Evolutionary conservation across 805 yeast genomes (phyloP).

Genomic region (Lipomyces kockii): DNA sequence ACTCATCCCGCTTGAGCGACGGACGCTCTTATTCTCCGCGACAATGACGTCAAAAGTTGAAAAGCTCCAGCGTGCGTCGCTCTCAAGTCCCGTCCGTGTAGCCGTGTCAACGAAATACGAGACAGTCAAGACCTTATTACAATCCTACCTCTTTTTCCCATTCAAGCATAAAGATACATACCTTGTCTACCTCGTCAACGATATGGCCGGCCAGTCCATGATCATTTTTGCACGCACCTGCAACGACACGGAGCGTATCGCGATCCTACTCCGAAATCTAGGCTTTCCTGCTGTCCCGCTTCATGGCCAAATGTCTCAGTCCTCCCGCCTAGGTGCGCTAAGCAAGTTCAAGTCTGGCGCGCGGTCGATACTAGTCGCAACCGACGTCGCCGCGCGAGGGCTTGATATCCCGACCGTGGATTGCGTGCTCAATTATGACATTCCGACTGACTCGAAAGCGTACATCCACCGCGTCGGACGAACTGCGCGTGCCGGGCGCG

Average conservation of each 20-base stretch:
- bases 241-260: conserved; percentile 91
- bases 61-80: conserved; percentile 90
- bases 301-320: conserved; percentile 88
- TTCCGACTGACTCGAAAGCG: conserved; percentile 96
- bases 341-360: conserved; percentile 90
- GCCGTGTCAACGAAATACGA: conserved; percentile 87
- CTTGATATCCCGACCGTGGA: conserved; percentile 98
- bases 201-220: conserved; percentile 79
- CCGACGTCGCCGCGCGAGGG: conserved; percentile 99
- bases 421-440: conserved; percentile 94
- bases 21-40: conserved; percentile 91
- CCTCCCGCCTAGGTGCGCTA: conserved; percentile 88
- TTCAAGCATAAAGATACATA: conserved; percentile 91
- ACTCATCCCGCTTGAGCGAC: conserved; percentile 76
- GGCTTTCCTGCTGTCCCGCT: conserved; percentile 91
- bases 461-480: conserved; percentile 98
- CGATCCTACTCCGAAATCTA: conserved; percentile 74
- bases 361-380: conserved; percentile 94
- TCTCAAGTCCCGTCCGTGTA: conserved; percentile 84
- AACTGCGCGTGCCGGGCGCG: conserved; percentile 92
- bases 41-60: conserved; percentile 96
- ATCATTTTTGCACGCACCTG: conserved; percentile 93
- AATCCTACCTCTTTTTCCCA: conserved; percentile 86
- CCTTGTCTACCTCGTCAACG: conserved; percentile 80
- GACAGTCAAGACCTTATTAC: conserved; percentile 92